A percentile compares a stretch with the other conserved stretches of the same genome.
These are phyloP conservation scores for Zhuliangozyma blackwelliae DNA, from an alignment of 1,139 yeast species.

Conservation along the genomic window DNA sequence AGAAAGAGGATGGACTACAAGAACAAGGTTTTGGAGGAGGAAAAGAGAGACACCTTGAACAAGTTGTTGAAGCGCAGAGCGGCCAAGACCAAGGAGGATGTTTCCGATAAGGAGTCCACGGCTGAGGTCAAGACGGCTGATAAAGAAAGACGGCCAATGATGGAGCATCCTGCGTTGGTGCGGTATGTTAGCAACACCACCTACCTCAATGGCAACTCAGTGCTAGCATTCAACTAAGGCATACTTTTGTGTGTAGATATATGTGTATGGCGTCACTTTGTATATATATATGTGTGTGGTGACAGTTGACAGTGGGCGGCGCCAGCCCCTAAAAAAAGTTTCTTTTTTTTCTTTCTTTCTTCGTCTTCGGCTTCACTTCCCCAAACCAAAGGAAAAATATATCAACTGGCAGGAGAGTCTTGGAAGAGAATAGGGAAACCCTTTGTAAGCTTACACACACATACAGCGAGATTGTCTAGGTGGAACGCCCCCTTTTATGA, in stretches of 20 bases:
- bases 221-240: slow-evolving; percentile 16
- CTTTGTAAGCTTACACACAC: too few relatives aligned
- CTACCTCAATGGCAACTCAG: slow-evolving; percentile 16
- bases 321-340: too few relatives aligned
- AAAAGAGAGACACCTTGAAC: slow-evolving; percentile 85
- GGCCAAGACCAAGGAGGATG: slow-evolving; percentile 49
- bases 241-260: too few relatives aligned
- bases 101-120: slow-evolving; percentile 31
- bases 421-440: too few relatives aligned
- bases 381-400: too few relatives aligned
- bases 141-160: slow-evolving; percentile 34
- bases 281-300: too few relatives aligned
- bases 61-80: slow-evolving; percentile 83
- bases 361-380: too few relatives aligned
- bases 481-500: not conserved
- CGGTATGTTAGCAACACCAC: slow-evolving; percentile 24
- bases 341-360: too few relatives aligned
- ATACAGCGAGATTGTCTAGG: too few relatives aligned
- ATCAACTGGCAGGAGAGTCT: too few relatives aligned
- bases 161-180: slow-evolving; percentile 28
- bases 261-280: too few relatives aligned
- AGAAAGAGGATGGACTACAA: slow-evolving; percentile 83
- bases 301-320: too few relatives aligned
- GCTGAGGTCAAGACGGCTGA: slow-evolving; percentile 21
- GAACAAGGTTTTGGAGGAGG: slow-evolving; percentile 83